A percentile compares a stretch with the other conserved stretches of the same genome.
phyloP scores from a whole-genome alignment of 2,329 filamentous ascomycete genomes.

The Phyllosticta ampelicida region DNA sequence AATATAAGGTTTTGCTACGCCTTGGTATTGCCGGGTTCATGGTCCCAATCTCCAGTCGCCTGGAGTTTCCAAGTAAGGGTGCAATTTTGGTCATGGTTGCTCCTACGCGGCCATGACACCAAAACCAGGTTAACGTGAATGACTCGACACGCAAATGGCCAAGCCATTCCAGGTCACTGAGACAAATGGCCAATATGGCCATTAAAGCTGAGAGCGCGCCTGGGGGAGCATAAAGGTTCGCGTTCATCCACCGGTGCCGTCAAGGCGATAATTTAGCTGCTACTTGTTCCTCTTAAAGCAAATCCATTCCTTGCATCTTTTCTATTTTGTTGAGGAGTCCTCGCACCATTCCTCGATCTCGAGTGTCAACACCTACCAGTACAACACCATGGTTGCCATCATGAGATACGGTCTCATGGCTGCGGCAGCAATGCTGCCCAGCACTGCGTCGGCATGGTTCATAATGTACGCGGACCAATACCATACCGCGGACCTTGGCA shows the following conservation, averaged over 20 bases:
- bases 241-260: not conserved
- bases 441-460: constrained; percentile 2
- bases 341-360: not conserved
- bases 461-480: constrained; percentile 9
- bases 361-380: not conserved
- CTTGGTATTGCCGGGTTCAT: not conserved
- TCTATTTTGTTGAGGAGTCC: not conserved
- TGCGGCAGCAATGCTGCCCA: constrained; percentile 1
- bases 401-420: not conserved
- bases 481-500: constrained; percentile 6
- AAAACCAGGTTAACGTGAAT: not conserved
- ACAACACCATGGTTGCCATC: not conserved
- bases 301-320: not conserved
- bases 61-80: not conserved
- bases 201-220: not conserved
- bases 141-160: not conserved
- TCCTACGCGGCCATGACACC: not conserved
- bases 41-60: not conserved
- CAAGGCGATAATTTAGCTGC: not conserved
- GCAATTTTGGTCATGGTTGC: not conserved
- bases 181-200: not conserved
- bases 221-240: not conserved
- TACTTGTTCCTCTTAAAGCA: not conserved
- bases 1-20: not conserved
- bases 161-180: not conserved